A percentile compares a stretch with the other conserved stretches of the same genome.
Evolutionary conservation across 345 rosid species (phyloP).

Genomic region (Schrenkiella parvula): DNA sequence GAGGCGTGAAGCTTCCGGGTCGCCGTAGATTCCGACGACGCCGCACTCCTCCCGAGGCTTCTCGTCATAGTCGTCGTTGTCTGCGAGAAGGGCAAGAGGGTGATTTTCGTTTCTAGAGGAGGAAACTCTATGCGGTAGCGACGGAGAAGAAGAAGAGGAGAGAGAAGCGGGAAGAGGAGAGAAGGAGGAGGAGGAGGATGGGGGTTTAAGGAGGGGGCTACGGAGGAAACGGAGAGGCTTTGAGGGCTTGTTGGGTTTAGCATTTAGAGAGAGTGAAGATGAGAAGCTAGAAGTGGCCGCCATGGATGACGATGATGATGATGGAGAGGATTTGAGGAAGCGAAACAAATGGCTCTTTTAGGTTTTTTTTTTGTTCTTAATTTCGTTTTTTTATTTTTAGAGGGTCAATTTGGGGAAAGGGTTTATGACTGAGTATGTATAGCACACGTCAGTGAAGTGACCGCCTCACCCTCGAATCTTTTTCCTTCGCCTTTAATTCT

Average conservation of each 20-base stretch:
- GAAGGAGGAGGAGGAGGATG: conserved; percentile 18
- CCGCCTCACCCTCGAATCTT: conserved; percentile 15
- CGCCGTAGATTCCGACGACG: conserved; percentile 83
- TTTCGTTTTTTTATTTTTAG: background rate
- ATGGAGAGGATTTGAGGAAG: background rate
- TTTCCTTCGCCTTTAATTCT: conserved; percentile 3
- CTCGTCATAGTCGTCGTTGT: conserved; percentile 42
- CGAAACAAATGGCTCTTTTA: conserved; percentile 3
- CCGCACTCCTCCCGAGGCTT: conserved; percentile 94
- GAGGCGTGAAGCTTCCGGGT: conserved; percentile 80
- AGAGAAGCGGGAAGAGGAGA: conserved; percentile 6
- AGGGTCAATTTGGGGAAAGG: conserved; percentile 13
- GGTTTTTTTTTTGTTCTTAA: background rate
- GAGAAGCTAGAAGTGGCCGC: conserved; percentile 40
- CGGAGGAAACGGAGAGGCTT: conserved; percentile 27
- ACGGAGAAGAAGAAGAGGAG: conserved; percentile 6
- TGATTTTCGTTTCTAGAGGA: conserved; percentile 15
- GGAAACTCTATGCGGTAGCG: conserved; percentile 23
- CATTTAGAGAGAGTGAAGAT: conserved; percentile 30
- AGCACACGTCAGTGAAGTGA: conserved; percentile 20
- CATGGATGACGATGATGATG: conserved; percentile 31
- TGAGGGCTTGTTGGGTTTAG: conserved; percentile 30
- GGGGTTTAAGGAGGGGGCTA: conserved; percentile 41
- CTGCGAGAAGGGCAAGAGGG: conserved; percentile 40
- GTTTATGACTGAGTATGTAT: conserved; percentile 12